Percentiles rank a stretch among this genome's conserved stretches.
These are phyloP conservation scores for Botrytis squamosa DNA, from an alignment of 2,329 filamentous ascomycete species.

Conservation along the genomic window DNA sequence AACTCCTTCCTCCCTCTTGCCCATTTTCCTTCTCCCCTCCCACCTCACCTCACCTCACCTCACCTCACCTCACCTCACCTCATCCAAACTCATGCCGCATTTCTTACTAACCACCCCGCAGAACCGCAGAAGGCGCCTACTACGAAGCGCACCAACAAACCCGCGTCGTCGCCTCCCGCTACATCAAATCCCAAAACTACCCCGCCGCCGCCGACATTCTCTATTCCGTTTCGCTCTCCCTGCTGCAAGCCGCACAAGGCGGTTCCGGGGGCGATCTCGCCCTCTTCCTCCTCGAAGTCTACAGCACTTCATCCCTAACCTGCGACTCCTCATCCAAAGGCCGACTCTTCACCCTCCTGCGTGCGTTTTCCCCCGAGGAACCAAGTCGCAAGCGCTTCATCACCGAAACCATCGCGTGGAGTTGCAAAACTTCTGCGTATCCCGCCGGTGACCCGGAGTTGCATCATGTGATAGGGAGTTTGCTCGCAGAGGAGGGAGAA, in stretches of 20 bases:
- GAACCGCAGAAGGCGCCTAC: slow-evolving; percentile 86
- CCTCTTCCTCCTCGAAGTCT: slow-evolving; percentile 84
- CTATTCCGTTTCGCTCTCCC: slow-evolving; percentile 75
- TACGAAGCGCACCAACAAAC: slow-evolving; percentile 99
- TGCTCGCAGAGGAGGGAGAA: slow-evolving; percentile 92
- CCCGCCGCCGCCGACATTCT: slow-evolving; percentile 83
- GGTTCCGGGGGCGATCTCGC: slow-evolving; percentile 90
- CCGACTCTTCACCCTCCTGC: slow-evolving; percentile 72
- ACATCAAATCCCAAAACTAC: slow-evolving; percentile 87
- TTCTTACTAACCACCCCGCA: slow-evolving; percentile 40
- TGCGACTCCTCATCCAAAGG: slow-evolving; percentile 73
- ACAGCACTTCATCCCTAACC: slow-evolving; percentile 79
- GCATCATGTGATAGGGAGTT: slow-evolving; percentile 83
- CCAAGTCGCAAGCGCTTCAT: slow-evolving; percentile 93
- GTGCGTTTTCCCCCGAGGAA: slow-evolving; percentile 78
- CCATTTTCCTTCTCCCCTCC: slow-evolving; percentile 23
- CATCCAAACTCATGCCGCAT: background rate
- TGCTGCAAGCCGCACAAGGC: slow-evolving; percentile 89
- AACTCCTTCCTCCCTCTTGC: background rate
- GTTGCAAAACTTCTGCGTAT: slow-evolving; percentile 60
- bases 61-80: slow-evolving; percentile 9
- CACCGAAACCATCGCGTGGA: slow-evolving; percentile 74
- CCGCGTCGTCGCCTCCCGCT: slow-evolving; percentile 88
- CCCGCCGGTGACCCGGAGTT: slow-evolving; percentile 91
- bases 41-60: slow-evolving; percentile 10